A percentile compares a stretch with the other conserved stretches of the same genome.
Evolutionary conservation across 306 rosid genomes (phyloP).

Genomic region (Boehmeria nivea): DNA sequence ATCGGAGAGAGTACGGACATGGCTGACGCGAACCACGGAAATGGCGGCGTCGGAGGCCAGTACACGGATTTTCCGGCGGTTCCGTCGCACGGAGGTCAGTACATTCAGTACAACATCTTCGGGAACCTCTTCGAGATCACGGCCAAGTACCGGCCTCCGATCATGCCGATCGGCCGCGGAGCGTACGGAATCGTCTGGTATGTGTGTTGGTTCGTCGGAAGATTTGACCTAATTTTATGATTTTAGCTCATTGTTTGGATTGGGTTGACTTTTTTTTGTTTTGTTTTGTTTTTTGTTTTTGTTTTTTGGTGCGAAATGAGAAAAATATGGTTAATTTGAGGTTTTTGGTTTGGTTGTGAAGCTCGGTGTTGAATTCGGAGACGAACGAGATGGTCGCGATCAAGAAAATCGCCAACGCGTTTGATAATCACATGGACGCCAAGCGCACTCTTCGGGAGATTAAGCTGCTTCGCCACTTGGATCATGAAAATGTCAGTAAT

Average conservation of each 20-base stretch:
- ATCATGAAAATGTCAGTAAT: constrained; percentile 77
- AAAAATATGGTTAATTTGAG: not conserved
- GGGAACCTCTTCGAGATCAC: constrained; percentile 88
- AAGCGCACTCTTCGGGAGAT: constrained; percentile 99
- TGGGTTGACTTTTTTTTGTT: not conserved
- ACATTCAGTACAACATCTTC: constrained; percentile 72
- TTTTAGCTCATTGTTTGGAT: not conserved
- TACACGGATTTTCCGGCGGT: constrained; percentile 58
- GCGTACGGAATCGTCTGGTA: constrained; percentile 98
- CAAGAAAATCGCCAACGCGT: constrained; percentile 93
- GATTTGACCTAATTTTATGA: not conserved
- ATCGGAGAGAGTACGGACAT: constrained; percentile 14
- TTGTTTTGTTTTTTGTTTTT: not conserved
- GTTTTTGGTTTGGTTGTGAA: constrained; percentile 32
- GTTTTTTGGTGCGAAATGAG: not conserved
- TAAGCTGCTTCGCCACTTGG: constrained; percentile 92
- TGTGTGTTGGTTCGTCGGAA: not conserved
- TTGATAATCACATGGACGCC: constrained; percentile 92
- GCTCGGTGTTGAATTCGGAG: constrained; percentile 85
- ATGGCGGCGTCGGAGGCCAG: constrained; percentile 19
- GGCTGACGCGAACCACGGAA: constrained; percentile 46
- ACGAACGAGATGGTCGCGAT: constrained; percentile 89
- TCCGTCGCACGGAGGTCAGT: constrained; percentile 71
- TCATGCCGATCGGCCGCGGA: constrained; percentile 95
- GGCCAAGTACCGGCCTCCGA: constrained; percentile 80